These are phyloP conservation scores for Trichoderma polysporum DNA, from an alignment of 2,329 filamentous ascomycete species.

Conservation along the genomic window DNA sequence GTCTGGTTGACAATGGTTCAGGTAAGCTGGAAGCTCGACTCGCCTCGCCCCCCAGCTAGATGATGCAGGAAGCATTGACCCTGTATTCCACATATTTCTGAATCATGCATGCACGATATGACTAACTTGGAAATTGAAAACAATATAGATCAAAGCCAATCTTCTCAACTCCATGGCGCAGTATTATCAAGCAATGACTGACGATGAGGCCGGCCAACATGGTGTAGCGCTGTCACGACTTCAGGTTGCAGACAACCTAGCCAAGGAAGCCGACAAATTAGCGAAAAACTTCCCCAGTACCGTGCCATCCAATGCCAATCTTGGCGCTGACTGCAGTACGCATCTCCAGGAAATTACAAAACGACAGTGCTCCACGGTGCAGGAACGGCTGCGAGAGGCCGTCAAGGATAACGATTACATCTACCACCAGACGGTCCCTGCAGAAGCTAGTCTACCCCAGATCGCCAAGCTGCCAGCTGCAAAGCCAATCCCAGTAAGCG, in stretches of 20 bases:
- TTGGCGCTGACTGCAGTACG: conserved; percentile 74
- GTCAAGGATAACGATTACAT: conserved; percentile 97
- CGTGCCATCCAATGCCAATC: conserved; percentile 76
- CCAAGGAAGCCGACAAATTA: conserved; percentile 73
- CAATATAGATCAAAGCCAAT: conserved; percentile 67
- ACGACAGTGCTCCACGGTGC: conserved; percentile 74
- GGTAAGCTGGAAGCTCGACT: conserved; percentile 43
- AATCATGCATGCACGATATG: neutral
- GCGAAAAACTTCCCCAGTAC: conserved; percentile 79
- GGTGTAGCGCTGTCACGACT: conserved; percentile 82
- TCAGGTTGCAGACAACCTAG: conserved; percentile 74
- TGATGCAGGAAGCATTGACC: neutral
- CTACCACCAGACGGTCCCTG: conserved; percentile 89
- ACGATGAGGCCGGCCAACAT: conserved; percentile 85
- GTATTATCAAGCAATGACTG: conserved; percentile 88
- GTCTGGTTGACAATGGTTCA: conserved; percentile 84
- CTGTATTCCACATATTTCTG: neutral
- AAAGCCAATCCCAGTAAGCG: conserved; percentile 95
- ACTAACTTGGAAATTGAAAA: neutral
- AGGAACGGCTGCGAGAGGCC: conserved; percentile 74
- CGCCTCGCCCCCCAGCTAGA: neutral
- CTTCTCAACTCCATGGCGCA: conserved; percentile 84
- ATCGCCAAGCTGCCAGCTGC: conserved; percentile 92
- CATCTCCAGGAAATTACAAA: conserved; percentile 79
- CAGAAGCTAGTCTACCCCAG: conserved; percentile 74